Percentiles rank a stretch among this genome's conserved stretches.
phyloP scores from a whole-genome alignment of 768 basidiomycete genomes.

The Dendrothele bispora region DNA sequence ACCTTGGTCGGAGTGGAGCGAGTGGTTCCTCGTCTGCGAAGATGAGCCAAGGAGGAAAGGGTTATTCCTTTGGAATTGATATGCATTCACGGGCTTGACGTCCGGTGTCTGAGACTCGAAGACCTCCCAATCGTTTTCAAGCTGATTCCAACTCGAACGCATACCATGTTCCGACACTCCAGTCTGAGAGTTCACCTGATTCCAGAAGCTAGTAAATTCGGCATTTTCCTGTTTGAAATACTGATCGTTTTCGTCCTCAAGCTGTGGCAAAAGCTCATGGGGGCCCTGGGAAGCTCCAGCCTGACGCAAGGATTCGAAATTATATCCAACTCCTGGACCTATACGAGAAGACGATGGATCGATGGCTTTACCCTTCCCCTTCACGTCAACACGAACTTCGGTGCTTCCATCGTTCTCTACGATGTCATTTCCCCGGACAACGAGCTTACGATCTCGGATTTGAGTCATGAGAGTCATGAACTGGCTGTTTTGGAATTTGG shows the following conservation, averaged over 20 bases:
- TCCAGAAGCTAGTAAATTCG: slow-evolving; percentile 66
- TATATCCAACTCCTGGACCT: neutral
- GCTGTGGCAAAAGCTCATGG: neutral
- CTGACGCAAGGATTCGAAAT: neutral
- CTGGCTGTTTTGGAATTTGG: slow-evolving; percentile 82
- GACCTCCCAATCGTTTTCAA: slow-evolving; percentile 80
- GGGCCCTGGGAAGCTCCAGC: neutral
- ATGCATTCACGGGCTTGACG: slow-evolving; percentile 53
- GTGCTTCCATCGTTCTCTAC: slow-evolving; percentile 49
- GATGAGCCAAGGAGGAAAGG: slow-evolving; percentile 72
- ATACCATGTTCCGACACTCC: slow-evolving; percentile 10
- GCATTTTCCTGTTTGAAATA: slow-evolving; percentile 72
- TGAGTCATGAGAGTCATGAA: slow-evolving; percentile 88
- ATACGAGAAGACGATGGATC: slow-evolving; percentile 15
- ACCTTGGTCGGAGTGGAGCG: slow-evolving; percentile 32
- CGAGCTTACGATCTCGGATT: slow-evolving; percentile 74
- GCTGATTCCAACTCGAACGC: slow-evolving; percentile 53
- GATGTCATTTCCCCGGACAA: slow-evolving; percentile 78
- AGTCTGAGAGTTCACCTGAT: slow-evolving; percentile 30
- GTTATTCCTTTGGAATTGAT: slow-evolving; percentile 77
- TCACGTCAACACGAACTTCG: slow-evolving; percentile 40
- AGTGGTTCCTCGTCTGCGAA: slow-evolving; percentile 51
- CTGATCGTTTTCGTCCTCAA: slow-evolving; percentile 57
- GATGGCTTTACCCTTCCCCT: slow-evolving; percentile 67
- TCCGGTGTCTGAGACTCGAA: slow-evolving; percentile 76